These are phyloP conservation scores for Mortierella sp. DNA, from an alignment of 371 early-diverging fungal species.

Conservation along the genomic window DNA sequence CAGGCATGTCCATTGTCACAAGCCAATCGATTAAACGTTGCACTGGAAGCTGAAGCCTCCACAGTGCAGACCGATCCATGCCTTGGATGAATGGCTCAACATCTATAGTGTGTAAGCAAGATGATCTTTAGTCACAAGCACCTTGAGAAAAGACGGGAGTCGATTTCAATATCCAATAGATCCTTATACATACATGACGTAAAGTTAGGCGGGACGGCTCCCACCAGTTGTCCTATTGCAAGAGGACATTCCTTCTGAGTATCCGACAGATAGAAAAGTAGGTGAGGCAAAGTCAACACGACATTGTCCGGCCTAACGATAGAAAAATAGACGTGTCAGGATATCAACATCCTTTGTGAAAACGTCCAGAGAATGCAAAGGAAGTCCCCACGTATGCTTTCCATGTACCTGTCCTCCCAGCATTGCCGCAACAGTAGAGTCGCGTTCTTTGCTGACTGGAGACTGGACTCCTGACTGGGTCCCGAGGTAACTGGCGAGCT, in stretches of 20 bases:
- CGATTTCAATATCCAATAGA: too few relatives aligned
- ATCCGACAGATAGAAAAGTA: constrained; percentile 39
- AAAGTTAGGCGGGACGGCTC: constrained; percentile 32
- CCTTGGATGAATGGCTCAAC: constrained; percentile 48
- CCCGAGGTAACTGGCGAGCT: constrained; percentile 21
- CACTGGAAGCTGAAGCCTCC: constrained; percentile 36
- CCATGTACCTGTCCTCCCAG: constrained; percentile 42
- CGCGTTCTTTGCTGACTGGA: constrained; percentile 21
- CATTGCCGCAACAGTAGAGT: constrained; percentile 34
- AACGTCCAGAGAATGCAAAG: neutral
- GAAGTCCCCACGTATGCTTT: neutral
- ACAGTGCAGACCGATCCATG: constrained; percentile 30
- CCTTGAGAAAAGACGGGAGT: too few relatives aligned
- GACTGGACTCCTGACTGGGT: neutral
- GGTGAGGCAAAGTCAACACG: constrained; percentile 38
- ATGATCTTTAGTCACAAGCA: neutral
- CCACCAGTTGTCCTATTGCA: constrained; percentile 34
- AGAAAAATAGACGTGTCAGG: neutral
- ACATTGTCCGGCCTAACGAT: constrained; percentile 37
- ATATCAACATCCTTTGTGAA: neutral
- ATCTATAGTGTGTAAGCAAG: constrained; percentile 5
- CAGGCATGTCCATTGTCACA: constrained; percentile 38
- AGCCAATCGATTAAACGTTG: constrained; percentile 50
- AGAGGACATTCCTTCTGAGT: constrained; percentile 37
- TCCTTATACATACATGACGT: constrained; percentile 25